Conservation (phyloP, 805 yeast genomes). For the Candida succiphila region DNA sequence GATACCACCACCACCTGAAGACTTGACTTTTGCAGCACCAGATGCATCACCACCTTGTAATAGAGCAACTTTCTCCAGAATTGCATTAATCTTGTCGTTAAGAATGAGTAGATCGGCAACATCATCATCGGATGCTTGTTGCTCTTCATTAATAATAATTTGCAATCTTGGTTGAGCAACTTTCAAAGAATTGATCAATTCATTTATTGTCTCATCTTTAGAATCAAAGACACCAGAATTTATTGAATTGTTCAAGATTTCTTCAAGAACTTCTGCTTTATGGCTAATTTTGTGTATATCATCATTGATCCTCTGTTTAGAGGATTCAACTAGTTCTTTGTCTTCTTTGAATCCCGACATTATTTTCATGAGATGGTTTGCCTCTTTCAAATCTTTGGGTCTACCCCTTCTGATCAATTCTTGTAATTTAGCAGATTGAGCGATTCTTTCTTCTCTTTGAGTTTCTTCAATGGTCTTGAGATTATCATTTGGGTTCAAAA, state of each 20-base stretch:
- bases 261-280: slow-evolving; percentile 79
- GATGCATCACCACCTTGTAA: slow-evolving; percentile 51
- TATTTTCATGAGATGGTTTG: slow-evolving; percentile 91
- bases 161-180: slow-evolving; percentile 81
- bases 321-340: slow-evolving; percentile 46
- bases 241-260: slow-evolving; percentile 58
- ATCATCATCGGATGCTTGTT: slow-evolving; percentile 37
- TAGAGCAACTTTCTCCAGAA: slow-evolving; percentile 56
- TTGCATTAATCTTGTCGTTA: slow-evolving; percentile 66
- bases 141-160: slow-evolving; percentile 66
- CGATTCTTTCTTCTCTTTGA: slow-evolving; percentile 85
- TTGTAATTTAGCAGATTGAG: slow-evolving; percentile 90
- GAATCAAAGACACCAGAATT: slow-evolving; percentile 29
- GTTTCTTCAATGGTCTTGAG: slow-evolving; percentile 83
- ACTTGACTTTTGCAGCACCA: slow-evolving; percentile 38
- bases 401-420: slow-evolving; percentile 92
- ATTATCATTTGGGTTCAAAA: slow-evolving; percentile 79
- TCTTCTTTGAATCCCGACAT: slow-evolving; percentile 97
- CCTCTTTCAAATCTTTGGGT: slow-evolving; percentile 92
- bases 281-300: slow-evolving; percentile 78
- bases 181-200: slow-evolving; percentile 69
- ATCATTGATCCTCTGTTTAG: slow-evolving; percentile 68
- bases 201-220: slow-evolving; percentile 64
- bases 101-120: slow-evolving; percentile 56
- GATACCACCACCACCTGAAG: slow-evolving; percentile 19